These are phyloP conservation scores for Halophytophthora batemanensis DNA, from an alignment of 352 stramenopile species.

Conservation along the genomic window DNA sequence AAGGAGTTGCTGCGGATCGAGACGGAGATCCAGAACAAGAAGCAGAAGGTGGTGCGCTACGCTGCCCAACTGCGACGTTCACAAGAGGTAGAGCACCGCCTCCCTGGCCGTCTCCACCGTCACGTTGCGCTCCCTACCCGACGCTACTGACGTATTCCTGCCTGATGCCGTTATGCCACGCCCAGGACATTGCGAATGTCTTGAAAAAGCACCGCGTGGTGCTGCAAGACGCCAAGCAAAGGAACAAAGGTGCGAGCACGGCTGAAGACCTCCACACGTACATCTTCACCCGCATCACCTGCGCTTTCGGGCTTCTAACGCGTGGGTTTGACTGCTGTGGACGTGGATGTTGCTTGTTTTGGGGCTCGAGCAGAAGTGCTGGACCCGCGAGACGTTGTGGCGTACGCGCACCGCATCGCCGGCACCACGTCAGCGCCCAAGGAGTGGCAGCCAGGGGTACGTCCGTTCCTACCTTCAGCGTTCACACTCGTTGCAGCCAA, in stretches of 20 bases:
- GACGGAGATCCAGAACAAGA: conserved; percentile 61
- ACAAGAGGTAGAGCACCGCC: conserved; percentile 32
- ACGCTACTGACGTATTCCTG: not conserved
- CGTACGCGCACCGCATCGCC: conserved; percentile 80
- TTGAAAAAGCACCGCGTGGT: conserved; percentile 64
- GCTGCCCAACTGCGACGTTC: conserved; percentile 59
- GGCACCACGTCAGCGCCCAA: conserved; percentile 70
- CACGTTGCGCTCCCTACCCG: not conserved
- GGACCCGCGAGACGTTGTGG: conserved; percentile 65
- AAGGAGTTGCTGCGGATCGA: conserved; percentile 62
- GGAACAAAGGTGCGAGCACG: conserved; percentile 37
- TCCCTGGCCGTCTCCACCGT: not conserved
- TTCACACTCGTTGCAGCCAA: conserved; percentile 4
- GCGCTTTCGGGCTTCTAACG: not conserved
- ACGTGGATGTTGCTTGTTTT: conserved; percentile 3
- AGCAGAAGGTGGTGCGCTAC: conserved; percentile 66
- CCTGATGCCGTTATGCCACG: not conserved
- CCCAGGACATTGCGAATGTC: conserved; percentile 53
- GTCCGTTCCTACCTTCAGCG: conserved; percentile 8
- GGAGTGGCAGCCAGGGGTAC: conserved; percentile 76
- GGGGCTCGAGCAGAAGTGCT: conserved; percentile 39
- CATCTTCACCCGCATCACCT: not conserved
- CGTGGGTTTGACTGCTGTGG: not conserved
- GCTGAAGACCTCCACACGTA: not conserved
- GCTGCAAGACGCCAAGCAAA: conserved; percentile 56